A percentile compares a stretch with the other conserved stretches of the same genome.
phyloP scores from a whole-genome alignment of 2,329 filamentous ascomycete genomes.

The Mycosphaerella sp. region DNA sequence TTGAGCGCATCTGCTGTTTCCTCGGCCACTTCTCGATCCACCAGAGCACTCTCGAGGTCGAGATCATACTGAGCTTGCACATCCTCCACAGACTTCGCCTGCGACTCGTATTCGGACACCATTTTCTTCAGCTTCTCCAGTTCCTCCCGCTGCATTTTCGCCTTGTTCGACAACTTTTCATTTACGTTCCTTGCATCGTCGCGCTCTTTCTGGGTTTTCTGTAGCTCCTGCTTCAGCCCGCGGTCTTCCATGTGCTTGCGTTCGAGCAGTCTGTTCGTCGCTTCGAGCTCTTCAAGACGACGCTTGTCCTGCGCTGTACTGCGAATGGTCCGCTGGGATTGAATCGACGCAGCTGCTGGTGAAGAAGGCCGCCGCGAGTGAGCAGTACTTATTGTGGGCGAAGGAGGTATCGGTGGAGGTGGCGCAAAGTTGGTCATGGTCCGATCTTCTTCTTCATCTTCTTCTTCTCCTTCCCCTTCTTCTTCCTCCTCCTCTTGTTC shows the following conservation, averaged over 20 bases:
- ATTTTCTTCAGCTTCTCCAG: slow-evolving; percentile 68
- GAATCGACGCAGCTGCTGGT: slow-evolving; percentile 28
- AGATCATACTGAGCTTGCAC: slow-evolving; percentile 79
- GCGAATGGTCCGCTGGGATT: slow-evolving; percentile 34
- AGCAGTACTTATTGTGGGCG: slow-evolving; percentile 20
- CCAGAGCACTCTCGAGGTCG: slow-evolving; percentile 74
- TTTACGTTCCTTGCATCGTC: slow-evolving; percentile 80
- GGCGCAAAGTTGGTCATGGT: slow-evolving; percentile 30
- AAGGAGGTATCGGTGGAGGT: slow-evolving; percentile 25
- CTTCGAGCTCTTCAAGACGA: slow-evolving; percentile 81
- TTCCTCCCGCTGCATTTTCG: slow-evolving; percentile 77
- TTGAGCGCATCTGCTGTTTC: slow-evolving; percentile 80
- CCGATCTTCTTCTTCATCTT: slow-evolving; percentile 22
- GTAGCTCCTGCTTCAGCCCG: slow-evolving; percentile 73
- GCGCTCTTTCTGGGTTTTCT: slow-evolving; percentile 67
- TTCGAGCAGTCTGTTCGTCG: slow-evolving; percentile 80
- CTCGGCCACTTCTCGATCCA: slow-evolving; percentile 95
- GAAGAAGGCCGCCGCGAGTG: slow-evolving; percentile 32
- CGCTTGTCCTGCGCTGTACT: slow-evolving; percentile 50
- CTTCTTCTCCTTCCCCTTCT: slow-evolving; percentile 22
- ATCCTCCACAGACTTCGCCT: slow-evolving; percentile 63
- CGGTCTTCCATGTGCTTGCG: slow-evolving; percentile 80
- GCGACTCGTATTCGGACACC: slow-evolving; percentile 67
- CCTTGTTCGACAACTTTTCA: slow-evolving; percentile 84
- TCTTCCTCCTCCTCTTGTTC: slow-evolving; percentile 23